Conservation (phyloP, 768 basidiomycete genomes). For the Phlebiopsis flavidoalba region DNA sequence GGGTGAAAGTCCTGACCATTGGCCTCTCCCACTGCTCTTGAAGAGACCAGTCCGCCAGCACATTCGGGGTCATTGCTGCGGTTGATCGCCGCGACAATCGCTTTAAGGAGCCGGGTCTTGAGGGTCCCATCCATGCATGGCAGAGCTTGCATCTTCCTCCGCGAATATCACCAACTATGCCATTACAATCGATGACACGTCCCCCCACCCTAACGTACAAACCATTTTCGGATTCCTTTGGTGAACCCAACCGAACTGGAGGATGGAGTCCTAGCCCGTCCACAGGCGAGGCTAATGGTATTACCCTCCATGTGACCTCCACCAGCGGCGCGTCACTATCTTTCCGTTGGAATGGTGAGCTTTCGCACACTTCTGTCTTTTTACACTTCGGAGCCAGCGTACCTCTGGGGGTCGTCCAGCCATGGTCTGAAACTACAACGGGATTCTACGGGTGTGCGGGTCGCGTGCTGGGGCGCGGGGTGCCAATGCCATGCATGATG, state of each 20-base stretch:
- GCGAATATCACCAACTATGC: conserved; percentile 18
- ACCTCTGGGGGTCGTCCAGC: neutral
- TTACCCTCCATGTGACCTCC: conserved; percentile 59
- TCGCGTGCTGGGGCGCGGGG: neutral
- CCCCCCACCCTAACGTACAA: conserved; percentile 57
- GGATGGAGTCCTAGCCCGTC: conserved; percentile 51
- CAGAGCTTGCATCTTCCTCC: conserved; percentile 21
- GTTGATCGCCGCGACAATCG: neutral
- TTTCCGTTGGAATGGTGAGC: conserved; percentile 60
- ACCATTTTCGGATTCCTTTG: conserved; percentile 54
- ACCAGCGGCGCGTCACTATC: conserved; percentile 50
- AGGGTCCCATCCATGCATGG: conserved; percentile 29
- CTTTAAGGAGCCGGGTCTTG: neutral
- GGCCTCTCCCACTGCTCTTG: neutral
- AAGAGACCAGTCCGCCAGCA: neutral
- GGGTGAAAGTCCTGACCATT: neutral
- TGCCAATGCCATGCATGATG: neutral
- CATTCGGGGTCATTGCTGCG: neutral
- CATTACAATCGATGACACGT: conserved; percentile 59
- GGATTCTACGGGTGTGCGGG: neutral
- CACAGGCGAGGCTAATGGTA: conserved; percentile 42
- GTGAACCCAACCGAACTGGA: conserved; percentile 37
- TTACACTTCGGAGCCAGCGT: neutral
- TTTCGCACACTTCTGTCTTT: neutral
- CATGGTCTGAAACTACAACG: neutral